A percentile compares a stretch with the other conserved stretches of the same genome.
Conservation (phyloP, 768 basidiomycete species). For the Boletus reticuloceps region DNA sequence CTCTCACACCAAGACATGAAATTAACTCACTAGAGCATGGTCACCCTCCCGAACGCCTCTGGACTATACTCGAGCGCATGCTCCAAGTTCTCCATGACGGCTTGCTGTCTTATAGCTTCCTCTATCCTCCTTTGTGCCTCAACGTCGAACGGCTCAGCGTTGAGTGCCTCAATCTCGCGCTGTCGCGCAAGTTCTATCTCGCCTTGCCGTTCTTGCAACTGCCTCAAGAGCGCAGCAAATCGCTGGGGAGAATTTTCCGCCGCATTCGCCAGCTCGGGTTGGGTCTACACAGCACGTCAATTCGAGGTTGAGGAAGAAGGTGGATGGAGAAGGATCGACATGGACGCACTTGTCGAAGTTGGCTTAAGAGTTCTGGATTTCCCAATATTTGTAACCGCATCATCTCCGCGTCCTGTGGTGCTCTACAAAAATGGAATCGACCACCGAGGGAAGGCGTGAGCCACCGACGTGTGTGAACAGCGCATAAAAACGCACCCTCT, state of each 20-base stretch:
- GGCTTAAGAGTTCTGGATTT: conserved; percentile 74
- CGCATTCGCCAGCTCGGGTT: conserved; percentile 81
- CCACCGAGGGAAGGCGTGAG: not conserved
- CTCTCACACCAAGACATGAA: not conserved
- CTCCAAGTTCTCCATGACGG: conserved; percentile 87
- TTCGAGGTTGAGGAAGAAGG: not conserved
- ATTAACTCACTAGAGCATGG: conserved; percentile 90
- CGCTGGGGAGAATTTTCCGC: conserved; percentile 63
- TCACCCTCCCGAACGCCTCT: conserved; percentile 90
- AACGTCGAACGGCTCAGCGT: conserved; percentile 87
- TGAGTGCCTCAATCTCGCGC: conserved; percentile 63
- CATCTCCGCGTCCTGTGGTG: conserved; percentile 85
- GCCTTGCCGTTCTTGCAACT: conserved; percentile 54
- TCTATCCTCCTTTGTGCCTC: conserved; percentile 94
- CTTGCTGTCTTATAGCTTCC: conserved; percentile 87
- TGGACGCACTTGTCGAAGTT: conserved; percentile 57
- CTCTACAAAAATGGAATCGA: conserved; percentile 36
- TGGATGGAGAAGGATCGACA: not conserved
- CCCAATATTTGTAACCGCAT: conserved; percentile 87
- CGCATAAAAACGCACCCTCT: conserved; percentile 32
- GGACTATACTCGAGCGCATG: conserved; percentile 94
- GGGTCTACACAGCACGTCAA: conserved; percentile 42
- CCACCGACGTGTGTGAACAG: not conserved
- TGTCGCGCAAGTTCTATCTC: conserved; percentile 55
- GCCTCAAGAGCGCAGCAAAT: conserved; percentile 72